Base-by-base conservation (phyloP, 768 basidiomycete species). In the Pisolithus tinctorius region DNA sequence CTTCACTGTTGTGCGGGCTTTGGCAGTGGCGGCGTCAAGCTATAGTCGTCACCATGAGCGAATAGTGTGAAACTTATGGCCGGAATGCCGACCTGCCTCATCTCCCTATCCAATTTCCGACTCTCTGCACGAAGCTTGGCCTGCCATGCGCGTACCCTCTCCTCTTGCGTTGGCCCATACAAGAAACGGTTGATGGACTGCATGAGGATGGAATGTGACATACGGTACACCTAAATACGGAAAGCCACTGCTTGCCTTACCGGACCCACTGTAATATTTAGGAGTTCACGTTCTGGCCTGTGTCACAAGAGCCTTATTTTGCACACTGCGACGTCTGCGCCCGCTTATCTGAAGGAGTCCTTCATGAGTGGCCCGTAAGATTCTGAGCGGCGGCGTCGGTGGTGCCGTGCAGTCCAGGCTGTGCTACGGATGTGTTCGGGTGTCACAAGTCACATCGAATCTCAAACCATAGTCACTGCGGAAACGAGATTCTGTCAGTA, bases 121-220 rank as follows among this genome's bases (percentile, higher is more conserved):
- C 83, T 77, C 67, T 98, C 91, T 51, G 78, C 69, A 48, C 90
- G 85, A 49, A 99, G 73, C 69, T 89, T 93, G 17, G 76, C 60
- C 67, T 98, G 93, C 96, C 96, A 99, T 70, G 80, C 78, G 47
- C 87, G 81, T 11, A 98, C 86, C 62, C 81, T 84, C 73, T 99
- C 96, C 69, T 98, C 93, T 23, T 94, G 87, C 0, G 95, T 92
- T 16, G 93, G 95, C 2, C 96, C 96, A 72, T 98, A 97, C 42
- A 99, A 70, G 66, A 94, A 93, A 39, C 93, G 83, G 66, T 92
- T 94, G 63, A 98, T 86, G 31, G 84, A 70, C 67, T 92, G 88
- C 88, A 93, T 91, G 55, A 62, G 43, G 56, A 55, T 14, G 37
- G 53, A 45, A 48, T 4, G 20, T 8, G 14, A 27, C 37, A 41